These are phyloP conservation scores for Erythrobasidium hasegawianum DNA, from an alignment of 1,284 basidiomycete species.

Conservation along the genomic window DNA sequence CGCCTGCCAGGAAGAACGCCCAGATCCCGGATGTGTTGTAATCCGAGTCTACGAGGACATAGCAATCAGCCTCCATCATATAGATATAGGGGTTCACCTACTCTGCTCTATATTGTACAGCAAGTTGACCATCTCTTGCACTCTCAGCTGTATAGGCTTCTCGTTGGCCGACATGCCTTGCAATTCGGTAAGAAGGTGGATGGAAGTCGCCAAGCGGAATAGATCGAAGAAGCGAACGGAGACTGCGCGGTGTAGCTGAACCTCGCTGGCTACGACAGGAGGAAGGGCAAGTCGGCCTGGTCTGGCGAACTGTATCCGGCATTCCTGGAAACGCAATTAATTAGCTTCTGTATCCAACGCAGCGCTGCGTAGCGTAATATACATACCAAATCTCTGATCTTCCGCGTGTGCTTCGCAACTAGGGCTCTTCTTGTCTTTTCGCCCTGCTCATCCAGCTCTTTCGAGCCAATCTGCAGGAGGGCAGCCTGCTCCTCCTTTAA, in stretches of 20 bases:
- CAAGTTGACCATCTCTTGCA: slow-evolving; percentile 30
- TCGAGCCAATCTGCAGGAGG: slow-evolving; percentile 4
- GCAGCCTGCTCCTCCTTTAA: slow-evolving; percentile 29
- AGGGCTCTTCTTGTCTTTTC: slow-evolving; percentile 4
- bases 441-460: slow-evolving; percentile 20
- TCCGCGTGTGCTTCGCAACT: slow-evolving; percentile 26
- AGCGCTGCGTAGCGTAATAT: too few relatives aligned
- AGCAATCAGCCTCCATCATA: background rate
- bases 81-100: too few relatives aligned
- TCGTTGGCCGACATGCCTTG: slow-evolving; percentile 23
- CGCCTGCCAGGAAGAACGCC: slow-evolving; percentile 33
- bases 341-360: too few relatives aligned
- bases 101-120: slow-evolving; percentile 32
- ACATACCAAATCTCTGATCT: slow-evolving; percentile 21
- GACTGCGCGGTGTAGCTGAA: slow-evolving; percentile 27
- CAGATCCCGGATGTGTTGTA: slow-evolving; percentile 34
- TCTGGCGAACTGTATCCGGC: slow-evolving; percentile 30
- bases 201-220: slow-evolving; percentile 23
- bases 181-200: slow-evolving; percentile 25
- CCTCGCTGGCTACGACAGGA: slow-evolving; percentile 25
- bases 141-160: slow-evolving; percentile 24
- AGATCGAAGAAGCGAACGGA: slow-evolving; percentile 33
- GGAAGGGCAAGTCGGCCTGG: slow-evolving; percentile 25
- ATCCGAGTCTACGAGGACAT: slow-evolving; percentile 19
- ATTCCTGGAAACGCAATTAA: slow-evolving; percentile 3